Conservation (phyloP, 176 grass and related monocot genomes). For the Bromus sterilis region DNA sequence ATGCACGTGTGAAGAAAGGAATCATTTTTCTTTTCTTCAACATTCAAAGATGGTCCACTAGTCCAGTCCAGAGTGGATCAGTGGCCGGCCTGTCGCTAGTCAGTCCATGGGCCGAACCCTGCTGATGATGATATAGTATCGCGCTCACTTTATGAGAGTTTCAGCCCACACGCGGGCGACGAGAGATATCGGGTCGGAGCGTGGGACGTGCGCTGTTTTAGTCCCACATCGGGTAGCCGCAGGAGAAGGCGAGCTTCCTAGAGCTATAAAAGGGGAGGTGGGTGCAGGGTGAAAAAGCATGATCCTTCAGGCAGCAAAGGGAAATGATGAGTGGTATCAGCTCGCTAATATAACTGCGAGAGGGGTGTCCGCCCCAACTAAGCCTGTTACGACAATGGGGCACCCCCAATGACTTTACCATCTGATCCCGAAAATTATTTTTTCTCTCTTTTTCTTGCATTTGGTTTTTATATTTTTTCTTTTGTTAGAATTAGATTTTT, state of each 20-base stretch:
- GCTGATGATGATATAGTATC: too few relatives aligned
- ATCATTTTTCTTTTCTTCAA: too few relatives aligned
- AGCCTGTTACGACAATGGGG: slow-evolving; percentile 43
- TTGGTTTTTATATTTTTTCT: background rate
- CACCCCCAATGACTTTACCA: background rate
- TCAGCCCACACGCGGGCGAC: too few relatives aligned
- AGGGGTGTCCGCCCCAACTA: slow-evolving; percentile 29
- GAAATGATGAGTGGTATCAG: slow-evolving; percentile 22
- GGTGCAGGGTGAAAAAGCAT: fast-evolving
- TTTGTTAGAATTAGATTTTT: background rate
- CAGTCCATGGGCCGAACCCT: too few relatives aligned
- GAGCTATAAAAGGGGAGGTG: background rate
- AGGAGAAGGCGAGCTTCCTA: fast-evolving
- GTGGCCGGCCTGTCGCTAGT: too few relatives aligned
- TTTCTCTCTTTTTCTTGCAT: background rate
- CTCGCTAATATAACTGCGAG: background rate
- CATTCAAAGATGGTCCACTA: too few relatives aligned
- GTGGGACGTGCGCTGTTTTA: background rate
- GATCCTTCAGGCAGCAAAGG: slow-evolving; percentile 53
- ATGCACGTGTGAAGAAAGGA: too few relatives aligned
- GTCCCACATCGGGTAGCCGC: background rate
- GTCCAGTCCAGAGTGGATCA: too few relatives aligned
- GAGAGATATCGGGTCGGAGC: too few relatives aligned
- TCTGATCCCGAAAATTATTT: slow-evolving; percentile 10
- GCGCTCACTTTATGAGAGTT: too few relatives aligned